Evolutionary conservation across 768 basidiomycete species (phyloP).

Genomic region (Panellus pusillus): DNA sequence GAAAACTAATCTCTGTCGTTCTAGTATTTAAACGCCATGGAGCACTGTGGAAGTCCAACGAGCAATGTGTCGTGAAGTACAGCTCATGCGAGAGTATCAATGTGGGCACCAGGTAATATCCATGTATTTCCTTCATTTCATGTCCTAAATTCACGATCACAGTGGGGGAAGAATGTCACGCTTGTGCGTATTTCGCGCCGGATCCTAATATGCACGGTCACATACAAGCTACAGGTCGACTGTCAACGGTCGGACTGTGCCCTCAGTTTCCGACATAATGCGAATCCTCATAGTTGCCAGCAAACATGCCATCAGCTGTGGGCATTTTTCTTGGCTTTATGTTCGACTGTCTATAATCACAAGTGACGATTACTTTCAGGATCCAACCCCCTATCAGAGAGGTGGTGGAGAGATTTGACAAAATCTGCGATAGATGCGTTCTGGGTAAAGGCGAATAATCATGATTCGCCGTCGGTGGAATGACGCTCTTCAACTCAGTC

Average conservation of each 20-base stretch:
- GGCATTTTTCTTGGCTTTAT: constrained; percentile 5
- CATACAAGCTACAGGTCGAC: constrained; percentile 41
- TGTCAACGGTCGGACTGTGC: constrained; percentile 42
- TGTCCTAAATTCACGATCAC: too few species aligned
- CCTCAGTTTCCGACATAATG: constrained; percentile 38
- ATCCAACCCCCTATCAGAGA: constrained; percentile 11
- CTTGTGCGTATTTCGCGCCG: constrained; percentile 17
- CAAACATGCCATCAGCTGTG: constrained; percentile 39
- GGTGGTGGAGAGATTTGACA: constrained; percentile 9
- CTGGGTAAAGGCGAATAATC: not conserved
- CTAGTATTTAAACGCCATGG: constrained; percentile 10
- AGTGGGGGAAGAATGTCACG: constrained; percentile 21
- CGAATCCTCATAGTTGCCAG: constrained; percentile 35
- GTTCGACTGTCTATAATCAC: not conserved
- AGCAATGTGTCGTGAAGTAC: constrained; percentile 12
- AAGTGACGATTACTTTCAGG: constrained; percentile 1
- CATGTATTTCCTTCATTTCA: too few species aligned
- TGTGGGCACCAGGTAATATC: too few species aligned
- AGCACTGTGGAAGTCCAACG: not conserved
- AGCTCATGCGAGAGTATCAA: constrained; percentile 12
- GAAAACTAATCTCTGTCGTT: not conserved
- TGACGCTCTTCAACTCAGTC: too few species aligned
- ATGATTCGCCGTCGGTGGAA: too few species aligned
- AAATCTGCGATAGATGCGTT: constrained; percentile 18
- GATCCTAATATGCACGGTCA: not conserved